phyloP scores from a whole-genome alignment of 306 rosid species.

The Fragaria vesca region DNA sequence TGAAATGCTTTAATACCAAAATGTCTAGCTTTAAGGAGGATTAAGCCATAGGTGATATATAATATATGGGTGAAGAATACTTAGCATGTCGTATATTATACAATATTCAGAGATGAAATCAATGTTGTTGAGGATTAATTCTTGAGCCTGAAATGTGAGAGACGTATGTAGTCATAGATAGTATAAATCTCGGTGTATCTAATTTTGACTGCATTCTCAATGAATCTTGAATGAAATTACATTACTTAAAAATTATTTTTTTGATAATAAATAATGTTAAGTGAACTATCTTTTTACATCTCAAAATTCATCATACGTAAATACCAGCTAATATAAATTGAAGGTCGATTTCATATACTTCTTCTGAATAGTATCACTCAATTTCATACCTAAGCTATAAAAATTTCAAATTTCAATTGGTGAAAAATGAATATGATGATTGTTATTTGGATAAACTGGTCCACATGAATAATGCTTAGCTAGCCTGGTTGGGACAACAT shows the following conservation, averaged over 20 bases:
- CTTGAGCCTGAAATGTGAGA: too few species aligned
- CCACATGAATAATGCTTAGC: not conserved
- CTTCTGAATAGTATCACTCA: not conserved
- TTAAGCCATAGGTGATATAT: not conserved
- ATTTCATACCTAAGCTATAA: not conserved
- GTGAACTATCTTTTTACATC: too few species aligned
- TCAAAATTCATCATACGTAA: too few species aligned
- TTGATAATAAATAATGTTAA: too few species aligned
- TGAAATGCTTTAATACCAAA: not conserved
- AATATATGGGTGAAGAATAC: not conserved
- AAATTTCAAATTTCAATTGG: too few species aligned
- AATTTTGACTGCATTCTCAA: too few species aligned
- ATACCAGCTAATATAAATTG: not conserved
- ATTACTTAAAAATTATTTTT: too few species aligned
- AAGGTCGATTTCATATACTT: not conserved
- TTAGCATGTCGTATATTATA: not conserved
- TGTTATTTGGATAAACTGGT: not conserved
- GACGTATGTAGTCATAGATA: too few species aligned
- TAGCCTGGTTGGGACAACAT: slow-evolving; percentile 5
- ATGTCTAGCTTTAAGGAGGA: not conserved
- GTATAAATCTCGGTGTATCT: too few species aligned
- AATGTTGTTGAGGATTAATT: too few species aligned
- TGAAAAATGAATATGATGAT: not conserved
- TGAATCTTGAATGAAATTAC: too few species aligned
- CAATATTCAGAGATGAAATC: not conserved